Percentiles rank a stretch among this genome's conserved stretches.
These are phyloP conservation scores for Apocynum venetum DNA, from an alignment of 257 asterid genomes.

Conservation along the genomic window DNA sequence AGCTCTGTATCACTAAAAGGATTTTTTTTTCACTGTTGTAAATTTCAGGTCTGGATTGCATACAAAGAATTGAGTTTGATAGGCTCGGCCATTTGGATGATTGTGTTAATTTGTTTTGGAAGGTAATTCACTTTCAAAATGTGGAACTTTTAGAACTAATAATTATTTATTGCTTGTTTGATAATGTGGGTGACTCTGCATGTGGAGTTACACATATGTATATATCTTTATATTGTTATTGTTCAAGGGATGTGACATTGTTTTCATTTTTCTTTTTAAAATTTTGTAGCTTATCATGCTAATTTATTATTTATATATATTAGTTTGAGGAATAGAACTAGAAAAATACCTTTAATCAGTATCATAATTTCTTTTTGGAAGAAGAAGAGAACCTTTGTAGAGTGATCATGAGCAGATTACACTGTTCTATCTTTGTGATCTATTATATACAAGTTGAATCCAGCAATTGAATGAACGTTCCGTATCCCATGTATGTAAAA, in stretches of 20 bases:
- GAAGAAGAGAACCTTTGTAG: too few species aligned
- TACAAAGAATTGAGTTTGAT: conserved; percentile 70
- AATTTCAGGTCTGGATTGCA: conserved; percentile 74
- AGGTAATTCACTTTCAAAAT: conserved; percentile 35
- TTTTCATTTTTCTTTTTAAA: not conserved
- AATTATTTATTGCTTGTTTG: not conserved
- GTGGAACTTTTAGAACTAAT: not conserved
- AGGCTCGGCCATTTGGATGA: conserved; percentile 52
- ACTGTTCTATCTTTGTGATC: too few species aligned
- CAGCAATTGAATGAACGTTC: too few species aligned
- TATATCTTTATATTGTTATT: not conserved
- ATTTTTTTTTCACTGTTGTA: not conserved
- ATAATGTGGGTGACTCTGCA: not conserved
- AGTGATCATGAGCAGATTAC: too few species aligned
- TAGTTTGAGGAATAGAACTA: too few species aligned
- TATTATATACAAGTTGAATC: too few species aligned
- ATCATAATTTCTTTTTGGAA: too few species aligned
- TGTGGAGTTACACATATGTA: too few species aligned
- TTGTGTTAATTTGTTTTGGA: conserved; percentile 67
- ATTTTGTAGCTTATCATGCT: not conserved
- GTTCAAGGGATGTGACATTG: not conserved
- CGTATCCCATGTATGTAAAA: too few species aligned
- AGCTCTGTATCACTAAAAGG: not conserved
- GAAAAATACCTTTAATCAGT: too few species aligned
- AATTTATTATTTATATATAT: too few species aligned